These are phyloP conservation scores for Neofusicoccum ribis DNA, from an alignment of 2,329 filamentous ascomycete genomes.

Conservation along the genomic window DNA sequence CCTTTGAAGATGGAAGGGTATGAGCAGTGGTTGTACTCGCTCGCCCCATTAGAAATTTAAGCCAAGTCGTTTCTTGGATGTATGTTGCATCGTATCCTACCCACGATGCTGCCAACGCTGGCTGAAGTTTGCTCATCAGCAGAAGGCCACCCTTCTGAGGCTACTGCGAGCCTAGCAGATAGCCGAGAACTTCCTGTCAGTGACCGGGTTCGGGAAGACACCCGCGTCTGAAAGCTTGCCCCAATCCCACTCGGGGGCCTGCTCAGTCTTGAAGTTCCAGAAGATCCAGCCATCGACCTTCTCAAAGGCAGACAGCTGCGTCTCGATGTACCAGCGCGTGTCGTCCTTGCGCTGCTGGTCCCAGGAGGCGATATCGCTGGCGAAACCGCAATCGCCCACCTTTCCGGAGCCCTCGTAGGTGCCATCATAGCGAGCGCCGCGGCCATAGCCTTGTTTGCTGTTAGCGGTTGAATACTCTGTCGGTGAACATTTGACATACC, in stretches of 20 bases:
- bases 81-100: background rate
- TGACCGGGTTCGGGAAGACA: slow-evolving; percentile 48
- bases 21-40: background rate
- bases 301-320: slow-evolving; percentile 56
- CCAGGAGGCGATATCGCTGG: slow-evolving; percentile 53
- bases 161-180: background rate
- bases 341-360: slow-evolving; percentile 46
- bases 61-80: background rate
- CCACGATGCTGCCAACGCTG: background rate
- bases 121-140: background rate
- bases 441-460: slow-evolving; percentile 48
- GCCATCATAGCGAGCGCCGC: slow-evolving; percentile 63
- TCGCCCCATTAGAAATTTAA: background rate
- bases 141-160: background rate
- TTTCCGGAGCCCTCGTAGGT: slow-evolving; percentile 49
- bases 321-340: slow-evolving; percentile 53
- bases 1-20: background rate
- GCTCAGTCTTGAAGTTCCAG: slow-evolving; percentile 62
- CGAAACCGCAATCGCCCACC: slow-evolving; percentile 57
- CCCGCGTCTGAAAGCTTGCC: slow-evolving; percentile 51
- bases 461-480: background rate
- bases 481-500: slow-evolving; percentile 27
- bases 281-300: slow-evolving; percentile 57
- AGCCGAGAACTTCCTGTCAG: slow-evolving; percentile 28
- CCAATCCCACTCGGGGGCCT: slow-evolving; percentile 55